Percentiles rank a stretch among this genome's conserved stretches.
Evolutionary conservation across 106 monocot genomes (phyloP).

Genomic region (Alisma plantagoaquatica): DNA sequence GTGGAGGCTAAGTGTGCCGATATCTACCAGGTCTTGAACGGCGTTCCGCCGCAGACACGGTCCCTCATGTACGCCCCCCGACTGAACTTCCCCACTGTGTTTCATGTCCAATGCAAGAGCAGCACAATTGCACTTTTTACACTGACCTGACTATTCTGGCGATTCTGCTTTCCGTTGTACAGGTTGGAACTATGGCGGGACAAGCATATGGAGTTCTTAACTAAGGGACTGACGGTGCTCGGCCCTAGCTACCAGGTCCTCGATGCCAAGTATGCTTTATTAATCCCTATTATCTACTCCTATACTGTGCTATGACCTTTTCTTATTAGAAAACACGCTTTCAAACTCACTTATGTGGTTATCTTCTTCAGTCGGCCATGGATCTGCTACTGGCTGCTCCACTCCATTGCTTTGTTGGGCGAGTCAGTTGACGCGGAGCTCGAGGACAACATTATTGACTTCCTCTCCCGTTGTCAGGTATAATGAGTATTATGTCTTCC

Average conservation of each 20-base stretch:
- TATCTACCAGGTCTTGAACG: constrained; percentile 49
- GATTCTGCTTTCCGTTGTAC: background rate
- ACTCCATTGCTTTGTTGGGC: constrained; percentile 64
- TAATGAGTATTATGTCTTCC: background rate
- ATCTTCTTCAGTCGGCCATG: constrained; percentile 65
- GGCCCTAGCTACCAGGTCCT: constrained; percentile 61
- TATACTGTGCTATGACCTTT: no score
- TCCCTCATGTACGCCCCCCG: constrained; percentile 35
- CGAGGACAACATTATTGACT: constrained; percentile 53
- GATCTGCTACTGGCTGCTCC: constrained; percentile 98
- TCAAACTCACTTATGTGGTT: background rate
- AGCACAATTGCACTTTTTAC: background rate
- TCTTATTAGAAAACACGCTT: no score
- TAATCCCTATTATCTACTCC: background rate
- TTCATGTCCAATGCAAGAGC: background rate
- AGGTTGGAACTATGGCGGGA: constrained; percentile 92
- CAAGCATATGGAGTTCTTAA: constrained; percentile 68
- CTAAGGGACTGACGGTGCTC: constrained; percentile 46
- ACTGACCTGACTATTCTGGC: no score
- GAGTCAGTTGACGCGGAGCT: constrained; percentile 55
- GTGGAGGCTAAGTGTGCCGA: constrained; percentile 64
- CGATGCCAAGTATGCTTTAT: constrained; percentile 72
- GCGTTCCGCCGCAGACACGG: constrained; percentile 37
- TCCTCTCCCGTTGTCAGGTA: constrained; percentile 87
- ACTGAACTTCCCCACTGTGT: background rate